phyloP scores from a whole-genome alignment of 2,329 filamentous ascomycete genomes.

The Rhynchosporium secalis region DNA sequence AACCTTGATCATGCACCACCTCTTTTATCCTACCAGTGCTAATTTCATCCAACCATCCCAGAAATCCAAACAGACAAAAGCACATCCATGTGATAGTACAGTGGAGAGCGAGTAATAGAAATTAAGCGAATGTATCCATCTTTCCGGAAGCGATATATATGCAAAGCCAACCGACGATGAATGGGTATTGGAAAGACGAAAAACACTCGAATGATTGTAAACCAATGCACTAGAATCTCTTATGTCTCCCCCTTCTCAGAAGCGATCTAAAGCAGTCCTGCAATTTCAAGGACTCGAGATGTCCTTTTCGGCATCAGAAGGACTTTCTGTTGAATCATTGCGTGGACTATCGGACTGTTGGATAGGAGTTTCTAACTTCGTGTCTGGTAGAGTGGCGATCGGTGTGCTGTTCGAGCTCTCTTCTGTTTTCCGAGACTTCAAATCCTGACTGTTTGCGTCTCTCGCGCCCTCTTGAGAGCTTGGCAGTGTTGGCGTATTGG shows the following conservation, averaged over 20 bases:
- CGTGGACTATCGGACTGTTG: slow-evolving; percentile 30
- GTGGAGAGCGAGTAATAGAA: slow-evolving; percentile 16
- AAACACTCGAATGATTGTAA: slow-evolving; percentile 15
- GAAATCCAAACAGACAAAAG: neutral
- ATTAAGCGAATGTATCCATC: slow-evolving; percentile 21
- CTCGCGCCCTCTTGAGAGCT: slow-evolving; percentile 33
- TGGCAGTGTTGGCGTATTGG: slow-evolving; percentile 59
- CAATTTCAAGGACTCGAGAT: slow-evolving; percentile 2
- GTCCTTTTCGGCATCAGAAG: slow-evolving; percentile 20
- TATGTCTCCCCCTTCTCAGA: slow-evolving; percentile 2
- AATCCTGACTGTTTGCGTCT: slow-evolving; percentile 35
- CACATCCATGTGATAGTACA: slow-evolving; percentile 14
- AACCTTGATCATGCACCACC: slow-evolving; percentile 30
- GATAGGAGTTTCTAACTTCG: slow-evolving; percentile 28
- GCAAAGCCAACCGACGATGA: slow-evolving; percentile 25
- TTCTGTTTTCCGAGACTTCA: slow-evolving; percentile 29
- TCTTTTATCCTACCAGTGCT: neutral
- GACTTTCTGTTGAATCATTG: slow-evolving; percentile 33
- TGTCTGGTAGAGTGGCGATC: slow-evolving; percentile 32
- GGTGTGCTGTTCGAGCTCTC: slow-evolving; percentile 31
- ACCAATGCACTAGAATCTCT: slow-evolving; percentile 4
- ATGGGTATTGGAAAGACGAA: slow-evolving; percentile 31
- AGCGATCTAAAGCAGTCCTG: neutral
- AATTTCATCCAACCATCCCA: neutral
- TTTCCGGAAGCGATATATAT: slow-evolving; percentile 17